These are phyloP conservation scores for Fusarium verrucosum DNA, from an alignment of 2,329 filamentous ascomycete species.

Conservation along the genomic window DNA sequence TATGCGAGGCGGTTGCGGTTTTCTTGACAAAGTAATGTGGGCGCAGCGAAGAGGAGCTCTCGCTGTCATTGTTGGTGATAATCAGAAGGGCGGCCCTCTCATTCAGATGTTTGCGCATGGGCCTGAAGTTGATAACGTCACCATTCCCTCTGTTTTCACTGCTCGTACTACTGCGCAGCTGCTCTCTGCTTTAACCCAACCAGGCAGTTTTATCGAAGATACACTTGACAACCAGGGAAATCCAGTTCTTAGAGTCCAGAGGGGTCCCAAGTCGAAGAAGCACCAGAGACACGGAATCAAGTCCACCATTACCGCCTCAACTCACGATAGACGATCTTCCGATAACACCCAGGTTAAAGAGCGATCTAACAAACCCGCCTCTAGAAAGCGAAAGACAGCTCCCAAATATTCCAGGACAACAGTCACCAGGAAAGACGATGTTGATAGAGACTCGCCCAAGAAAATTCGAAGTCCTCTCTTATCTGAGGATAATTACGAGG, in stretches of 20 bases:
- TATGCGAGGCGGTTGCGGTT: constrained; percentile 93
- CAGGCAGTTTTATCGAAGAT: constrained; percentile 70
- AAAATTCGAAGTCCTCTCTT: constrained; percentile 28
- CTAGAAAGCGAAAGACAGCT: constrained; percentile 19
- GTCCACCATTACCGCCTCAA: constrained; percentile 17
- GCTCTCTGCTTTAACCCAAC: constrained; percentile 84
- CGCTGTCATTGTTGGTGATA: constrained; percentile 92
- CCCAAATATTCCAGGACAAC: constrained; percentile 9
- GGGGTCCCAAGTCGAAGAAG: constrained; percentile 51
- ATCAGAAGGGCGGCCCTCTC: constrained; percentile 85
- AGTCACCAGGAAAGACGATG: constrained; percentile 14
- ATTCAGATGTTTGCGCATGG: constrained; percentile 99
- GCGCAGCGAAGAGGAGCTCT: constrained; percentile 88
- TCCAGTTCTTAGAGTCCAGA: constrained; percentile 63
- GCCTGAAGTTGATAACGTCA: constrained; percentile 87
- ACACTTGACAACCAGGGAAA: constrained; percentile 69
- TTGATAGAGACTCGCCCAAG: constrained; percentile 15
- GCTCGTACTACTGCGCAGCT: constrained; percentile 94
- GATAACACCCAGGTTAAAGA: background rate
- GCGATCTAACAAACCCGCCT: constrained; percentile 13
- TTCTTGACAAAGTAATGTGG: constrained; percentile 97
- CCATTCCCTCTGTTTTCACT: constrained; percentile 94
- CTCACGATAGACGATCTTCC: constrained; percentile 27
- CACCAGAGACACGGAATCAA: constrained; percentile 12
- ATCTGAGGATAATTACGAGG: constrained; percentile 18